Percentiles rank a stretch among this genome's conserved stretches.
Evolutionary conservation across 768 basidiomycete genomes (phyloP).

Genomic region (Leccinum incarnatum): DNA sequence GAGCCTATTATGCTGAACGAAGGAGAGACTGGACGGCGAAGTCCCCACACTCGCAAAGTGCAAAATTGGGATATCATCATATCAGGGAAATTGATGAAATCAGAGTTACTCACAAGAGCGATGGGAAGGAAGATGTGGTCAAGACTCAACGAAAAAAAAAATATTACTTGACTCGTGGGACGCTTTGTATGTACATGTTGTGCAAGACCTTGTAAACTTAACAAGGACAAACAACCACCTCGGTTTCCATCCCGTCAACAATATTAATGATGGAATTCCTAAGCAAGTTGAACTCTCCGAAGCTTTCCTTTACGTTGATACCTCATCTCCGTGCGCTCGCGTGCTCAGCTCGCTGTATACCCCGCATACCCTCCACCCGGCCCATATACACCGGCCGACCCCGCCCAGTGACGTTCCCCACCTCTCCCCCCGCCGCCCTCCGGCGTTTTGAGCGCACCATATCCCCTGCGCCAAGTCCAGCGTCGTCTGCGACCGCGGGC

Average conservation of each 20-base stretch:
- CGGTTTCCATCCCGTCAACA: background rate
- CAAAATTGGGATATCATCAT: conserved; percentile 32
- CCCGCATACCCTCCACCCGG: conserved; percentile 6
- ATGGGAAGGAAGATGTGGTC: background rate
- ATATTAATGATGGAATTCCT: conserved; percentile 2
- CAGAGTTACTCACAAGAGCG: conserved; percentile 14
- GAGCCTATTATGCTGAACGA: conserved; percentile 34
- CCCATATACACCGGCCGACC: conserved; percentile 5
- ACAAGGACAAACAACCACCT: conserved; percentile 31
- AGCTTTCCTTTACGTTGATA: background rate
- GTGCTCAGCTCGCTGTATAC: conserved; percentile 4
- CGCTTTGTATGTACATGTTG: conserved; percentile 21
- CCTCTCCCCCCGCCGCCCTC: conserved; percentile 18
- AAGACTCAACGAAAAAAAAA: background rate
- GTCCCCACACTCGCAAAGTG: conserved; percentile 34
- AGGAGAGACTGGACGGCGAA: conserved; percentile 32
- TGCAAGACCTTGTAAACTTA: conserved; percentile 20
- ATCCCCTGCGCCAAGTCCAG: background rate
- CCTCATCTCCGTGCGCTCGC: conserved; percentile 4
- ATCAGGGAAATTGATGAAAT: background rate
- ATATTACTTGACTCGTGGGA: background rate
- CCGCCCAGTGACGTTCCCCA: background rate
- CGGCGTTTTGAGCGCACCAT: conserved; percentile 8
- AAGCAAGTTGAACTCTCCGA: conserved; percentile 3
- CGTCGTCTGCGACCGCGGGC: background rate